Evolutionary conservation across 2,329 filamentous ascomycete species (phyloP).

Genomic region (Fusarium ramigenum): DNA sequence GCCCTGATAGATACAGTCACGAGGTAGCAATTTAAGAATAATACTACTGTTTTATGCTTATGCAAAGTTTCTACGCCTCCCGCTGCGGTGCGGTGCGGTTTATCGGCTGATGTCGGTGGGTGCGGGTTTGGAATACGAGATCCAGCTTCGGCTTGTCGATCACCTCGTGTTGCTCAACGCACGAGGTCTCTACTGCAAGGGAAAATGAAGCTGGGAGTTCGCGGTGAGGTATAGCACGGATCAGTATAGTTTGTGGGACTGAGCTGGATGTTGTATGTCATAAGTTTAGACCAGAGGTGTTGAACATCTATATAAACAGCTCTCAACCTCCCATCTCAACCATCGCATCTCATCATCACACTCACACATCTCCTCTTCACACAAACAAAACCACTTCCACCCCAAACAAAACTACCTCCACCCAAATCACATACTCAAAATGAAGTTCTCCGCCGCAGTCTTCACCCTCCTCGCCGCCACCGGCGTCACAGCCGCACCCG

Average conservation of each 20-base stretch:
- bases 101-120: conserved; percentile 28
- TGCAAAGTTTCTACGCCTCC: not conserved
- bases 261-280: not conserved
- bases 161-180: conserved; percentile 36
- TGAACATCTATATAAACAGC: conserved; percentile 28
- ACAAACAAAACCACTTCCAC: not conserved
- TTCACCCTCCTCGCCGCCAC: conserved; percentile 50
- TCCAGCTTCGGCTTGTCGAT: conserved; percentile 32
- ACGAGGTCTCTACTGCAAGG: conserved; percentile 3
- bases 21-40: not conserved
- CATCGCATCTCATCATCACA: conserved; percentile 15
- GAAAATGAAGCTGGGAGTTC: not conserved
- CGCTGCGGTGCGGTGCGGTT: conserved; percentile 5
- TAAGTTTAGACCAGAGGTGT: not conserved
- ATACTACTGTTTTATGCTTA: conserved; percentile 13
- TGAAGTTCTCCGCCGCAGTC: conserved; percentile 56
- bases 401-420: not conserved
- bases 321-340: not conserved
- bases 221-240: not conserved
- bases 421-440: conserved; percentile 41
- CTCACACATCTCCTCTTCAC: not conserved
- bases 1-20: not conserved
- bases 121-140: conserved; percentile 38
- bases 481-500: conserved; percentile 49
- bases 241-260: conserved; percentile 1